A percentile compares a stretch with the other conserved stretches of the same genome.
Conservation (phyloP, 2,329 filamentous ascomycete species). For the Akanthomyces muscarius region DNA sequence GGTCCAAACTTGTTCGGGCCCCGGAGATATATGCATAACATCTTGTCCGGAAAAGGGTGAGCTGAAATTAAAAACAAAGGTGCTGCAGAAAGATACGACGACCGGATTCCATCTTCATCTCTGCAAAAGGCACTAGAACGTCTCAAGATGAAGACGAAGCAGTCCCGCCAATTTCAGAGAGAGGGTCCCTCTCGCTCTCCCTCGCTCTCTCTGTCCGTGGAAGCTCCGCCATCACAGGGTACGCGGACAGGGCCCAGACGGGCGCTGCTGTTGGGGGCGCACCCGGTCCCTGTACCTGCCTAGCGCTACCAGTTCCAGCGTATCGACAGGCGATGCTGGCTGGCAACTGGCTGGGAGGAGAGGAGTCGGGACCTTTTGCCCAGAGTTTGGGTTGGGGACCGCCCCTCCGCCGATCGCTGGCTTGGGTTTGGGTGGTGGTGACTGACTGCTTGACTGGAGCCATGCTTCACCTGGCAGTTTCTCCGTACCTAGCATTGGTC, state of each 20-base stretch:
- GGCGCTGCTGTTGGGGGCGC: background rate
- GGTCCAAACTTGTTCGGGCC: background rate
- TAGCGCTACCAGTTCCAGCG: background rate
- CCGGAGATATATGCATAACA: background rate
- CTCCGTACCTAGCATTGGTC: constrained; percentile 4
- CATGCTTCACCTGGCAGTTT: constrained; percentile 13
- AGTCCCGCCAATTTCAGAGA: background rate
- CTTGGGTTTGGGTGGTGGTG: background rate
- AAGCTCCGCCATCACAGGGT: background rate
- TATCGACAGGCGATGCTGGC: background rate
- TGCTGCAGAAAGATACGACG: background rate
- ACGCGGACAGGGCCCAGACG: too few species aligned
- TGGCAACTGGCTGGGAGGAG: too few species aligned
- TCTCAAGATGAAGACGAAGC: background rate
- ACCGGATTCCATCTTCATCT: background rate
- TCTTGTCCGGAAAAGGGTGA: background rate
- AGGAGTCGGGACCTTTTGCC: constrained; percentile 2
- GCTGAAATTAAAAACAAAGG: background rate
- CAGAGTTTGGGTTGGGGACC: background rate
- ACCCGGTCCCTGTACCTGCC: background rate
- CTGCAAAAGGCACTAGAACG: background rate
- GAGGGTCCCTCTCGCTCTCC: background rate
- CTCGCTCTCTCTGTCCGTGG: background rate
- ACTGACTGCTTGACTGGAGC: background rate
- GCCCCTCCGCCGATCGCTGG: constrained; percentile 9